Evolutionary conservation across 176 grass and related monocot genomes (phyloP), one percentile per base, ranked within the genome.

Genomic region (Lolium perenne): DNA sequence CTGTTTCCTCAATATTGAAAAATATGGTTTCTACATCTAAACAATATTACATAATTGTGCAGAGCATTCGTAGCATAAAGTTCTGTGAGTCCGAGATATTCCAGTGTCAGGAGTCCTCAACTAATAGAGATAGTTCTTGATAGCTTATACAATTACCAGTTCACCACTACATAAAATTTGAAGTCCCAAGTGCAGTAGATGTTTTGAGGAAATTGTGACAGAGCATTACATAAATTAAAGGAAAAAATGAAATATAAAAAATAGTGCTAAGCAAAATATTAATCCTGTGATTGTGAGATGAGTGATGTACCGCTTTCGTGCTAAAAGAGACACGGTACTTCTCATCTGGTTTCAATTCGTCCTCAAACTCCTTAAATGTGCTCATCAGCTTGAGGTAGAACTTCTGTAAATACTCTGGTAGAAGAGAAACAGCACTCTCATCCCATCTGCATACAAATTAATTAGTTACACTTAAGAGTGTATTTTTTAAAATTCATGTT

Each of bases 361-460:
- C 10, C 25, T 86, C 83, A 61, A 90, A 74, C 5, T 75, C 80
- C 38, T 76, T 32, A 13, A 82, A 64, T 41, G 16, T 82, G 6
- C 32, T 47, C 57, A 82, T n/a, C 2, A 90, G 14, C 25, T 75
- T 63, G 4, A 75, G 58, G 35, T 60, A 90, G 40, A 86, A 86
- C 14, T 74, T 76, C 57, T 63, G 81, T 0, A 90, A 61, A 17
- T 90, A 86, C 23, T 78, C 67, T 12, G 88, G 87, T 66, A 86
- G 10, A 6, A 64, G n/a, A 45, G 77, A 83, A 49, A 16, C 55
- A 43, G 46, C 66, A 40, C 32, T 82, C 8, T 49, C 2, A 2
- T 86, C 77, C 88, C 88, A 90, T 67, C 88, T 90, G 83, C 68
- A 77, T 53, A 11, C 46, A 76, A 77, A 29, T 58, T 38, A 49